Evolutionary conservation across 345 rosid genomes (phyloP).

Genomic region (Camelina sativa): DNA sequence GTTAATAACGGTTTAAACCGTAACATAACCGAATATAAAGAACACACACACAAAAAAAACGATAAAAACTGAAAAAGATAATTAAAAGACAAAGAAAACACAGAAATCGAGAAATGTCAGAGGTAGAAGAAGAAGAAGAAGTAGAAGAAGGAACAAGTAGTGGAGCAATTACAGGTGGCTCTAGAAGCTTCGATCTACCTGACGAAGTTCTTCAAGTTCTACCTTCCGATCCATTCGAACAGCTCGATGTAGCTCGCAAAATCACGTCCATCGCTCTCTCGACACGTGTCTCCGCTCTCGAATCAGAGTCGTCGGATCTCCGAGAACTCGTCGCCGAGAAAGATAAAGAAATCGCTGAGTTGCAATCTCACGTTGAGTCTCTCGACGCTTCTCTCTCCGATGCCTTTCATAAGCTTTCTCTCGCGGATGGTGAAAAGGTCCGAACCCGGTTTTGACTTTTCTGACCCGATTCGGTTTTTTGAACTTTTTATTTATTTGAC

Average conservation of each 20-base stretch:
- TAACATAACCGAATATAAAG: slow-evolving; percentile 10
- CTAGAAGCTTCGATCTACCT: slow-evolving; percentile 71
- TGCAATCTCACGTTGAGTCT: slow-evolving; percentile 67
- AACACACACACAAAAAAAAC: slow-evolving; percentile 20
- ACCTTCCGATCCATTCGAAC: slow-evolving; percentile 95
- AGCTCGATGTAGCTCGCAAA: slow-evolving; percentile 95
- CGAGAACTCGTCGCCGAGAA: slow-evolving; percentile 60
- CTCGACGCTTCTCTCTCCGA: slow-evolving; percentile 74
- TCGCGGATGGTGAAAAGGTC: slow-evolving; percentile 69
- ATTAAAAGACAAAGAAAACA: background rate
- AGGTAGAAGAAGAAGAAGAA: slow-evolving; percentile 11
- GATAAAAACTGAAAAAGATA: slow-evolving; percentile 22
- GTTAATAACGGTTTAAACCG: background rate
- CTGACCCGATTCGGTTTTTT: background rate
- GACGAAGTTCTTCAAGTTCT: slow-evolving; percentile 68
- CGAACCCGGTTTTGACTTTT: slow-evolving; percentile 21
- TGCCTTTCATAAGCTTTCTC: slow-evolving; percentile 60
- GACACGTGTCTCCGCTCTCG: slow-evolving; percentile 83
- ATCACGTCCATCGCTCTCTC: slow-evolving; percentile 95
- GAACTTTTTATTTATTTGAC: background rate
- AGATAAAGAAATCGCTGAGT: slow-evolving; percentile 66
- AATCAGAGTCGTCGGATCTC: slow-evolving; percentile 71
- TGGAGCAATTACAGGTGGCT: slow-evolving; percentile 35
- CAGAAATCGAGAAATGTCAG: slow-evolving; percentile 33
- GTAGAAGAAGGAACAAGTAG: slow-evolving; percentile 9